These are phyloP conservation scores for Daldinia decipiens DNA, from an alignment of 495 filamentous ascomycete genomes.

Conservation along the genomic window DNA sequence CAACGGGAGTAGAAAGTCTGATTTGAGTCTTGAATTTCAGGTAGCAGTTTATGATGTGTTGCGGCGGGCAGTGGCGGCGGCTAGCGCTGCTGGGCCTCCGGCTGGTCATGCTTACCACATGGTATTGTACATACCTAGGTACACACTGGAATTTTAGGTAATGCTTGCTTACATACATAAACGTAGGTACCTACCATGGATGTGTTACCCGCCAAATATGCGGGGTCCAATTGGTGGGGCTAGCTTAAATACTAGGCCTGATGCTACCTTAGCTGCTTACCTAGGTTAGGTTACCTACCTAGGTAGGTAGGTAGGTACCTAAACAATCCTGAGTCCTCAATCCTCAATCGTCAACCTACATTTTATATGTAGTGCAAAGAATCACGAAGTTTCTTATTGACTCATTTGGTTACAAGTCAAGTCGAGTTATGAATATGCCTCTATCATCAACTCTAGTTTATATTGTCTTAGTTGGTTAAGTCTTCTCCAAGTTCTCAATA, in stretches of 20 bases:
- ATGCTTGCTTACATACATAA: not conserved
- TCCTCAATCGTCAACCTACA: not conserved
- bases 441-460: too few relatives aligned
- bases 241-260: constrained; percentile 1
- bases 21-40: constrained; percentile 41
- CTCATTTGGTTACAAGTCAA: too few relatives aligned
- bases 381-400: too few relatives aligned
- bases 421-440: too few relatives aligned
- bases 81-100: constrained; percentile 22
- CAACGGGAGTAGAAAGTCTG: constrained; percentile 32
- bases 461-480: too few relatives aligned
- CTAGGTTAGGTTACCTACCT: too few relatives aligned
- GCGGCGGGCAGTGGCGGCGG: constrained; percentile 33
- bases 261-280: not conserved
- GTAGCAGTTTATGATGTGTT: constrained; percentile 46
- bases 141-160: constrained; percentile 4
- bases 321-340: not conserved
- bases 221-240: constrained; percentile 37
- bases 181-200: not conserved
- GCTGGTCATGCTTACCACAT: constrained; percentile 10
- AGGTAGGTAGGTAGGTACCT: too few relatives aligned
- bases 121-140: too few relatives aligned
- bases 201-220: constrained; percentile 3
- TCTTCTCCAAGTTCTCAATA: too few relatives aligned
- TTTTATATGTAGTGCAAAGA: too few relatives aligned